Percentiles rank a stretch among this genome's conserved stretches.
These are phyloP conservation scores for Tuber microsphaerosporum DNA, from an alignment of 495 filamentous ascomycete species.

Conservation along the genomic window DNA sequence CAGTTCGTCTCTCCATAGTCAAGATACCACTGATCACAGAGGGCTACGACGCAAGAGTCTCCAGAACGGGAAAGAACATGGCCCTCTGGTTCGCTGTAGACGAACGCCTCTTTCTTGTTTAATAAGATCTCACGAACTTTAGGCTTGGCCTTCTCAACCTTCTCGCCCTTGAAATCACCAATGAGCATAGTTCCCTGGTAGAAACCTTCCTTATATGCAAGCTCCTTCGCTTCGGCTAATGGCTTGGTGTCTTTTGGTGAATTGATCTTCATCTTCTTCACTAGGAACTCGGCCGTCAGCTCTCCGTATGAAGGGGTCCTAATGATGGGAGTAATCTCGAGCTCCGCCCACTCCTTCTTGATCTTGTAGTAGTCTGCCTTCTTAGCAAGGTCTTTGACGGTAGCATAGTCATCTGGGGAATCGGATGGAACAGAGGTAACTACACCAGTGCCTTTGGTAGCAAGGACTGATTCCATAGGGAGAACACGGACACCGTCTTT, in stretches of 20 bases:
- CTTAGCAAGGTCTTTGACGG: constrained; percentile 77
- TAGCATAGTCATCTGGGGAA: constrained; percentile 92
- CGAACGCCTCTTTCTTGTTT: constrained; percentile 72
- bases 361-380: constrained; percentile 97
- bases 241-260: constrained; percentile 89
- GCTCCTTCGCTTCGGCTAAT: constrained; percentile 86
- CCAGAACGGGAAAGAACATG: constrained; percentile 76
- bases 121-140: constrained; percentile 75
- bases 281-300: constrained; percentile 70
- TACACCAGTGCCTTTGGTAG: constrained; percentile 90
- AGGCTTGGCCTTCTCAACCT: constrained; percentile 77
- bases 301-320: constrained; percentile 84
- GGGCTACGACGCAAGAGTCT: constrained; percentile 85
- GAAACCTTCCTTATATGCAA: constrained; percentile 95
- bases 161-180: constrained; percentile 80
- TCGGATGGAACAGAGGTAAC: constrained; percentile 93
- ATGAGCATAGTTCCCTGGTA: constrained; percentile 89
- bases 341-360: constrained; percentile 90
- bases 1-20: constrained; percentile 88
- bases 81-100: constrained; percentile 87
- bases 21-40: constrained; percentile 93
- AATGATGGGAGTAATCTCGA: constrained; percentile 82
- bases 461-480: constrained; percentile 88
- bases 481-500: constrained; percentile 74
- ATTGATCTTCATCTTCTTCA: constrained; percentile 90